These are phyloP conservation scores for Sphaerostilbella broomeana DNA, from an alignment of 2,329 filamentous ascomycete species.

Conservation along the genomic window DNA sequence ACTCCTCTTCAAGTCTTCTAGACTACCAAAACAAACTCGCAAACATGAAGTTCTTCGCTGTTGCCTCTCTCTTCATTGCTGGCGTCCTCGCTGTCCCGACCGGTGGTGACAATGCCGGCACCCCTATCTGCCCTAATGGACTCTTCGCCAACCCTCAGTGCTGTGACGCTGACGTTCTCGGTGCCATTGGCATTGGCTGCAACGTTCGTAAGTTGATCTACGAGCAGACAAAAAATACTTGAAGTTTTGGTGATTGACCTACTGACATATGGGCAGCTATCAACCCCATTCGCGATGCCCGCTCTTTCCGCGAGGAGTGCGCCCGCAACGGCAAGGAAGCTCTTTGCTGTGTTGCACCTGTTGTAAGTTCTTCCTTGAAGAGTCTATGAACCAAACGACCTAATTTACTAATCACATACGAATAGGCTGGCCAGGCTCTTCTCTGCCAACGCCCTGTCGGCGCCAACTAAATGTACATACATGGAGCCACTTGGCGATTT, in stretches of 20 bases:
- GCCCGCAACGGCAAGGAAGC: constrained; percentile 2
- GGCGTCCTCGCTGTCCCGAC: constrained; percentile 16
- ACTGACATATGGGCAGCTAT: too few species aligned
- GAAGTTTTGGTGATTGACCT: too few species aligned
- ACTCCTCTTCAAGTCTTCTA: background rate
- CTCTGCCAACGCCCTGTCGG: constrained; percentile 4
- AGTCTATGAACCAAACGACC: background rate
- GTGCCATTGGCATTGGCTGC: constrained; percentile 42
- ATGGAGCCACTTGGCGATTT: background rate
- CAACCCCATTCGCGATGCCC: background rate
- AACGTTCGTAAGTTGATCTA: constrained; percentile 12
- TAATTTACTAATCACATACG: background rate
- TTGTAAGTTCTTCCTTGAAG: constrained; percentile 1
- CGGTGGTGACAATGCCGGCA: background rate
- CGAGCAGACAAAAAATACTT: too few species aligned
- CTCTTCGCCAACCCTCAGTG: constrained; percentile 32
- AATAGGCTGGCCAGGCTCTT: constrained; percentile 6
- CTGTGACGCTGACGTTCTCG: constrained; percentile 43
- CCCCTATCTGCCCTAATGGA: constrained; percentile 14
- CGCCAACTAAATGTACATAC: constrained; percentile 1
- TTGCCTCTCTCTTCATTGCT: constrained; percentile 14
- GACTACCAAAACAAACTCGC: background rate
- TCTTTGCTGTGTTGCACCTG: constrained; percentile 9
- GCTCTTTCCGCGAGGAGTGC: background rate
- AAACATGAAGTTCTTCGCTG: constrained; percentile 16